These are phyloP conservation scores for Jamesozyma spencerorum DNA, from an alignment of 805 yeast species.

Conservation along the genomic window DNA sequence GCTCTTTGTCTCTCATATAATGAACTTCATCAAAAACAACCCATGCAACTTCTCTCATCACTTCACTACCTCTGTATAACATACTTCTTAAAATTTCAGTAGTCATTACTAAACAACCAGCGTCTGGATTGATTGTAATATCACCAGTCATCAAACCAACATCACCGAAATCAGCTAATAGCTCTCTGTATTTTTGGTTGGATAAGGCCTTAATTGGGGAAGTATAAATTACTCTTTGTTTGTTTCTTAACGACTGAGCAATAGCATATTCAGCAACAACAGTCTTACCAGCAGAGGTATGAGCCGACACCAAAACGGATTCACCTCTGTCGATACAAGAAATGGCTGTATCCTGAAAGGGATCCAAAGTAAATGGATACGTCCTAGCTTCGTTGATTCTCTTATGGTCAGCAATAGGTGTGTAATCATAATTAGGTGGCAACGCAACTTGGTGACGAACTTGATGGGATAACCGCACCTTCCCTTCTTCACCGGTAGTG, in stretches of 20 bases:
- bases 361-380: constrained; percentile 89
- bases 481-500: constrained; percentile 36
- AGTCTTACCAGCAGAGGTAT: constrained; percentile 94
- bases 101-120: constrained; percentile 97
- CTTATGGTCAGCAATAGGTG: constrained; percentile 81
- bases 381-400: constrained; percentile 71
- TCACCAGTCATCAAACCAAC: constrained; percentile 99
- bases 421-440: constrained; percentile 83
- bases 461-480: constrained; percentile 75
- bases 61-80: constrained; percentile 95
- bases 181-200: constrained; percentile 88
- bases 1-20: constrained; percentile 93
- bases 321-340: constrained; percentile 93
- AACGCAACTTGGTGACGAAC: constrained; percentile 96
- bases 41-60: constrained; percentile 98
- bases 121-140: constrained; percentile 96
- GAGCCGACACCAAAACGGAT: constrained; percentile 94
- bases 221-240: constrained; percentile 89
- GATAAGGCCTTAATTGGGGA: constrained; percentile 93
- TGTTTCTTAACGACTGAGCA: constrained; percentile 85
- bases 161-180: constrained; percentile 87
- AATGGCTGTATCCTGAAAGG: constrained; percentile 94
- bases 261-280: constrained; percentile 96
- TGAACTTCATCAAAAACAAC: constrained; percentile 97
- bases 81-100: constrained; percentile 94